Evolutionary conservation across 2,329 filamentous ascomycete species (phyloP), one percentile per base, ranked within the genome.

Genomic region (Aspergillus caelatus): DNA sequence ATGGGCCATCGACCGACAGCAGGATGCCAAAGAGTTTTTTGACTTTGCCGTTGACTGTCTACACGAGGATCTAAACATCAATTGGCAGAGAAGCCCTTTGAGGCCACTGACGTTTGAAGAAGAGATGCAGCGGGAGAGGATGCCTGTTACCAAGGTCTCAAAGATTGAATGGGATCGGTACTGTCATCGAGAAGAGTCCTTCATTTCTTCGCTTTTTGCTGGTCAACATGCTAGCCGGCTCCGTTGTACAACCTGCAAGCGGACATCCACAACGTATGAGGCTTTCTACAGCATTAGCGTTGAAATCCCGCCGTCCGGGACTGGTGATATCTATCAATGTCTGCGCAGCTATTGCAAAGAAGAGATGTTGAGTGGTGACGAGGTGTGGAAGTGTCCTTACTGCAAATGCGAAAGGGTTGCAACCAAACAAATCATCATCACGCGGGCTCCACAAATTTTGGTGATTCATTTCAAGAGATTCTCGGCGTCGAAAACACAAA

Each of bases 21-120:
- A 98, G 78, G 95, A 99, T 73, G 91, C 93, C 1, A 91, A 94
- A 68, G 95, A 98, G 72, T 96, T 96, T 69, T 89, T 94, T 68
- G 88, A 89, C 53, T 97, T 96, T 73, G 77, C 97, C 30, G 84
- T 96, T 43, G 89, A 92, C 59, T 89, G 91, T 68, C 83, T 98
- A 14, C 90, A 94, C 70, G 91, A 95, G 73, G 95, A 99, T 77
- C 89, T 96, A 6, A 96, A 97, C 74, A 78, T 84, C 8, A 84
- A 85, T 34, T 91, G 88, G 81, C 82, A 86, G 65, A 81, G 84
- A 59, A 82, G 80, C 2, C 87, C 85, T 0, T 79, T 90, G 2
- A 83, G 84, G 57, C 82, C 84, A 6, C 79, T 91, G 46, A 88
- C 85, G 0, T 82, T 84, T 19, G 78, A 83, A 30, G 84, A 91